Evolutionary conservation across 352 stramenopile genomes (phyloP).

Genomic region (Globisporangium nodosum): DNA sequence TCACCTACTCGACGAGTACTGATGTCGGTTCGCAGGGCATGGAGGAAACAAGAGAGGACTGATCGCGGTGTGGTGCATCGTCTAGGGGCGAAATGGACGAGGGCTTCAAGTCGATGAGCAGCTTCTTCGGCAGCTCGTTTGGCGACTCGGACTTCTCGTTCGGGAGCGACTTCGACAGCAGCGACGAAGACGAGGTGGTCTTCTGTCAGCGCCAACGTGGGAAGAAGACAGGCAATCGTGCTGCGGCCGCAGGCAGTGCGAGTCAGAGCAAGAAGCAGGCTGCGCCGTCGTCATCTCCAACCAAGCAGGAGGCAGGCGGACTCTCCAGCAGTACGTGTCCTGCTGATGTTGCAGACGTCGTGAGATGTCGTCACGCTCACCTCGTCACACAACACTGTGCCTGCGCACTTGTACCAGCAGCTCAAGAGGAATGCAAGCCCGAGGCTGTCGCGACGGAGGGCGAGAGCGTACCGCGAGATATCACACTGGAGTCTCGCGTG

Average conservation of each 20-base stretch:
- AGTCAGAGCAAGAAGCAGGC: background rate
- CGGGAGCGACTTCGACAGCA: conserved; percentile 3
- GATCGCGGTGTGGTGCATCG: background rate
- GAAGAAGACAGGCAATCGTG: background rate
- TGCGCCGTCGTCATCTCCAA: background rate
- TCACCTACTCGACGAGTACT: too few species aligned
- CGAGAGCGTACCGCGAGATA: background rate
- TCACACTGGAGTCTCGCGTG: conserved; percentile 27
- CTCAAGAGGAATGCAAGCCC: background rate
- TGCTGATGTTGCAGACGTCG: background rate
- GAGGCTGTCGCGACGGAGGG: background rate
- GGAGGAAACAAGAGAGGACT: background rate
- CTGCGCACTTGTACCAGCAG: background rate
- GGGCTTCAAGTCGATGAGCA: conserved; percentile 43
- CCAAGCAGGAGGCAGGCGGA: background rate
- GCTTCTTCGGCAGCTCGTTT: conserved; percentile 27
- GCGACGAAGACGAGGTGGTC: background rate
- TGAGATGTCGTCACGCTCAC: background rate
- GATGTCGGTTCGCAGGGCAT: background rate
- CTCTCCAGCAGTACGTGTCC: background rate
- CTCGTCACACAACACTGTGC: background rate
- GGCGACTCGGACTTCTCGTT: conserved; percentile 19
- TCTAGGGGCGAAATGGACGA: conserved; percentile 29
- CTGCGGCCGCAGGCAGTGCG: background rate
- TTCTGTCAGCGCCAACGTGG: background rate